Base-by-base conservation (phyloP, 352 stramenopile genomes). In the Phytophthora foliorum region DNA sequence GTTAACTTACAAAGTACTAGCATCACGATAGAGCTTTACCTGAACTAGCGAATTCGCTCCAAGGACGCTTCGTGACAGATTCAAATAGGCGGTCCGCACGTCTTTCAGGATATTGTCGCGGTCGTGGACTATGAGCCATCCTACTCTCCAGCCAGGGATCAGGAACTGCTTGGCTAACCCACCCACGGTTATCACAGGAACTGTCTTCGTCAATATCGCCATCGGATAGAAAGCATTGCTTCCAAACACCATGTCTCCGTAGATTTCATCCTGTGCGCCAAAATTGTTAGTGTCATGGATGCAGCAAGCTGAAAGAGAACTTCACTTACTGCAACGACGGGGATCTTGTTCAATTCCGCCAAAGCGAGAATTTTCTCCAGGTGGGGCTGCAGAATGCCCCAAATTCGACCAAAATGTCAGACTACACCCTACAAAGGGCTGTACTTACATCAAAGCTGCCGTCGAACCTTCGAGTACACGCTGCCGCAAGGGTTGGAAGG, bases 111-210 rank as follows among this genome's bases (percentile, higher is more conserved):
- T 63, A 34, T 89, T 56, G 62, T 91, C 81, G 63, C 89, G 88
- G 72, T 99, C 96, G 66, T 98, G 91, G 53, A 99, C 93, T 46
- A 98, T 84, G 48, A 98, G 66, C 97, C 97, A 99, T 21, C 97
- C 97, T 8, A 99, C 82, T 56, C 97, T 88, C 94, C 96, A 99
- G 29, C 97, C 97, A 19, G 97, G 96, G 17, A 99, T 83, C 17
- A 98, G 75, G 71, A 97, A 99, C 64, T 99, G 94, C 78, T 99
- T 99, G 13, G 95, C 96, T 16, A 99, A 68, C 17, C 92, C 91
- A 38, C 89, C 79, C 17, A 95, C 75, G 7, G 86, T 74, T 9
- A 98, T 71, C 10, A 98, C 82, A 0, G 91, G 91, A 1, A 97
- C 90, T 10, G 80, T 91, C 44, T 81, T 89, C 17, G 89, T 92